Evolutionary conservation across 495 filamentous ascomycete species (phyloP).

Genomic region (Venustampulla echinocandica): DNA sequence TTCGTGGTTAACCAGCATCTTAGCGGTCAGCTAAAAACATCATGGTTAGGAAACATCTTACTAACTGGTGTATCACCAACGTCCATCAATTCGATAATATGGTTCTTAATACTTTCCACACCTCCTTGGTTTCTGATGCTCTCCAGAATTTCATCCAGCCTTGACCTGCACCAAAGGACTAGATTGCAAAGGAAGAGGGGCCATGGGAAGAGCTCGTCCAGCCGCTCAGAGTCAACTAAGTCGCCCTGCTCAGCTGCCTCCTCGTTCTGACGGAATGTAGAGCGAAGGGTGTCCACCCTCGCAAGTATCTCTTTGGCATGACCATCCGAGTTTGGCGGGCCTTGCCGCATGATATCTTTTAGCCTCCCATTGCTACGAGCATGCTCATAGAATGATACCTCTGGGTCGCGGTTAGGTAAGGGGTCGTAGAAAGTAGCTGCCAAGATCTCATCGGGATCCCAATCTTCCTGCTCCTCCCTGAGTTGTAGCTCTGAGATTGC

Average conservation of each 20-base stretch:
- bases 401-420: neutral
- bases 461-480: conserved; percentile 17
- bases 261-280: conserved; percentile 17
- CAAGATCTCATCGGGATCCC: conserved; percentile 26
- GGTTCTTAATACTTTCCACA: conserved; percentile 13
- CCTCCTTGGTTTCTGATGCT: conserved; percentile 23
- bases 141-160: conserved; percentile 21
- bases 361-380: conserved; percentile 5
- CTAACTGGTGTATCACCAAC: conserved; percentile 11
- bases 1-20: too few relatives aligned
- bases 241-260: conserved; percentile 16
- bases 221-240: conserved; percentile 25
- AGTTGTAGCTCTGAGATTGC: conserved; percentile 23
- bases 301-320: conserved; percentile 7
- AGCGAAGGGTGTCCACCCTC: conserved; percentile 24
- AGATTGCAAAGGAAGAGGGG: conserved; percentile 17
- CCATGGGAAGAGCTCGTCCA: conserved; percentile 28
- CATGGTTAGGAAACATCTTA: too few relatives aligned
- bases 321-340: conserved; percentile 1
- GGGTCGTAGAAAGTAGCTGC: conserved; percentile 22
- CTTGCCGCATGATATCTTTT: conserved; percentile 6
- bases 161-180: conserved; percentile 20
- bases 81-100: conserved; percentile 11
- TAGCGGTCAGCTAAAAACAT: too few relatives aligned
- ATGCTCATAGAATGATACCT: conserved; percentile 5